Percentiles rank a stretch among this genome's conserved stretches.
phyloP scores from a whole-genome alignment of 495 filamentous ascomycete species.

The Hyaloscypha variabilis region DNA sequence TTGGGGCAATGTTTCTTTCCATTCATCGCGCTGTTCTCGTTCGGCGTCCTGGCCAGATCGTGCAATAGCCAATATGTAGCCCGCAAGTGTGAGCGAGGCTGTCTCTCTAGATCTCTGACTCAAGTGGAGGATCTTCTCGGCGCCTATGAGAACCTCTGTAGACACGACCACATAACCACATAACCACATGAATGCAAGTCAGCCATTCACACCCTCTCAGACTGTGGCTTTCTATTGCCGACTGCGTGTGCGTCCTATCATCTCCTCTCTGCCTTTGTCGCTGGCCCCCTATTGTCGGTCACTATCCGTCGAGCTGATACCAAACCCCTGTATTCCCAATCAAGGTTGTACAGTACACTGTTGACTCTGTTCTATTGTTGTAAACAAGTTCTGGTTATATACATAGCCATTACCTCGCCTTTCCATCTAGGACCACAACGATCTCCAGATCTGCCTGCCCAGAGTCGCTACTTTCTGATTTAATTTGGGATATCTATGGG shows the following conservation, averaged over 20 bases:
- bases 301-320: not conserved
- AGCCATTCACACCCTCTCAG: not conserved
- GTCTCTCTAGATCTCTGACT: conserved; percentile 1
- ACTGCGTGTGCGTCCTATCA: conserved; percentile 8
- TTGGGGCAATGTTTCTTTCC: not conserved
- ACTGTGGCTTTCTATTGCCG: not conserved
- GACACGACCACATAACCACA: conserved; percentile 6
- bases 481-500: not conserved
- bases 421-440: not conserved
- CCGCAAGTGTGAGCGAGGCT: not conserved
- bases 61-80: not conserved
- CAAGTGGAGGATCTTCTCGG: not conserved
- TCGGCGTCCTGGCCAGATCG: not conserved
- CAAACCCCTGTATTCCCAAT: not conserved
- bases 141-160: conserved; percentile 2
- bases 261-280: not conserved
- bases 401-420: not conserved
- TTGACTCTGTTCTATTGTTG: conserved; percentile 1
- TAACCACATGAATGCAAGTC: conserved; percentile 5
- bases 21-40: not conserved
- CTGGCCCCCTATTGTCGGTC: not conserved
- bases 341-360: not conserved
- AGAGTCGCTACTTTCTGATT: not conserved
- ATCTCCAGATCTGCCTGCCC: not conserved
- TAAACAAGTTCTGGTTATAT: conserved; percentile 4